Conservation (phyloP, 108 stramenopile genomes). For the Aurantiochytrium sp. region DNA sequence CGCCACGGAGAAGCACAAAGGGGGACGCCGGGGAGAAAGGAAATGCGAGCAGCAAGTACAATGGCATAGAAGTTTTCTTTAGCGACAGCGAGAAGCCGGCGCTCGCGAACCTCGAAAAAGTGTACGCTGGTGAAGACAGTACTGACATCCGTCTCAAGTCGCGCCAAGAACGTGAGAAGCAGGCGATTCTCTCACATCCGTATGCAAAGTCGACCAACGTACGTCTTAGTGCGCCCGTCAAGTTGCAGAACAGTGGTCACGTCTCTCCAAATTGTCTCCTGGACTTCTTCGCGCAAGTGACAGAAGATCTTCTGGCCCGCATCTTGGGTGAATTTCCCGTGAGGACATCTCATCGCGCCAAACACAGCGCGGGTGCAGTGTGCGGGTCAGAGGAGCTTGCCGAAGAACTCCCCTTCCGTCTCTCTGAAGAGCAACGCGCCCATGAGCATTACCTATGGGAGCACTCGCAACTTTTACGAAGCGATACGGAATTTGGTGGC, state of each 20-base stretch:
- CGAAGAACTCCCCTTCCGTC: neutral
- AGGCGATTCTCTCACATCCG: neutral
- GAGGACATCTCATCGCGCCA: neutral
- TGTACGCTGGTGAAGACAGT: neutral
- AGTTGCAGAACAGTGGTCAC: neutral
- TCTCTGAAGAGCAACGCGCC: neutral
- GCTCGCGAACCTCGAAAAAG: too few relatives aligned
- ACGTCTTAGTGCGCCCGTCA: neutral
- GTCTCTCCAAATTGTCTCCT: neutral
- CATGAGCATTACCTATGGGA: neutral
- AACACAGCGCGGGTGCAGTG: neutral
- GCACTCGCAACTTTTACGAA: neutral
- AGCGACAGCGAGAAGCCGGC: neutral
- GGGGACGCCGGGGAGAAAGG: too few relatives aligned
- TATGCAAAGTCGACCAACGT: neutral
- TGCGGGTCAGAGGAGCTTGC: neutral
- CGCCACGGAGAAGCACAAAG: too few relatives aligned
- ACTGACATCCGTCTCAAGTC: neutral
- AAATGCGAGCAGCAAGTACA: too few relatives aligned
- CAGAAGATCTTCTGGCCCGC: neutral
- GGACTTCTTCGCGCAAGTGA: neutral
- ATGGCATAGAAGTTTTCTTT: too few relatives aligned
- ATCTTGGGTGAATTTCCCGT: neutral
- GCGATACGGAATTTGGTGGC: neutral
- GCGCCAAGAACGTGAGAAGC: neutral